Base-by-base conservation (phyloP, 1,139 yeast species). In the Eremothecium coryli region DNA sequence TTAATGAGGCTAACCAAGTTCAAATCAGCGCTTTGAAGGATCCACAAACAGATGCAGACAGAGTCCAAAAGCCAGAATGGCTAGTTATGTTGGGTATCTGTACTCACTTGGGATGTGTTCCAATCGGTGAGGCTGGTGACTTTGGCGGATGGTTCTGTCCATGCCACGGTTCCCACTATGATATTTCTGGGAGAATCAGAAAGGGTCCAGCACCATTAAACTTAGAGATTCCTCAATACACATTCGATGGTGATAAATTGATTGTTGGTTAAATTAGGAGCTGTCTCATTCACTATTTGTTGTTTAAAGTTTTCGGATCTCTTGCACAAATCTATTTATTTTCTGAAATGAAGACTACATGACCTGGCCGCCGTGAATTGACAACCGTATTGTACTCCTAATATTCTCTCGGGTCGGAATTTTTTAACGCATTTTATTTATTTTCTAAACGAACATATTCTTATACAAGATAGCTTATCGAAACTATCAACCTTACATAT, bases 141-240 rank as follows among this genome's bases (percentile, higher is more conserved):
- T 93, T 76, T 56, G 97, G 96, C 64, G 98, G 98, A 61, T 93
- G 98, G 98, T 93, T 93, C 90, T 93, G 99, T 69, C 99, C 99
- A 49, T 93, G 98, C 72, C 99, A 93, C 73, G 99, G 98, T 76
- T 90, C 98, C 62, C 98, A 93, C 68, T 93, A 93, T 70, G 98
- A 93, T 70, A 93, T 93, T 70, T 81, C 97, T 46, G 99, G 99
- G 65, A 90, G 99, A 80, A 90, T 93, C 64, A 85, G 99, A 80
- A 90, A 79, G 71, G 99, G 99, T 54, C 99, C 99, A 56, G 99
- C 99, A 62, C 99, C 99, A 61, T 76, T 86, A 66, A 90, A 90
- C 75, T 76, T 93, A 71, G 98, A 90, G 72, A 74, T 93, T 54
- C 99, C 99, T 55, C 72, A 74, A 52, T 93, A 93, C 63, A 85